Conservation (phyloP, 169 alveolate genomes). For the Cryptosporidium meleagridis region DNA sequence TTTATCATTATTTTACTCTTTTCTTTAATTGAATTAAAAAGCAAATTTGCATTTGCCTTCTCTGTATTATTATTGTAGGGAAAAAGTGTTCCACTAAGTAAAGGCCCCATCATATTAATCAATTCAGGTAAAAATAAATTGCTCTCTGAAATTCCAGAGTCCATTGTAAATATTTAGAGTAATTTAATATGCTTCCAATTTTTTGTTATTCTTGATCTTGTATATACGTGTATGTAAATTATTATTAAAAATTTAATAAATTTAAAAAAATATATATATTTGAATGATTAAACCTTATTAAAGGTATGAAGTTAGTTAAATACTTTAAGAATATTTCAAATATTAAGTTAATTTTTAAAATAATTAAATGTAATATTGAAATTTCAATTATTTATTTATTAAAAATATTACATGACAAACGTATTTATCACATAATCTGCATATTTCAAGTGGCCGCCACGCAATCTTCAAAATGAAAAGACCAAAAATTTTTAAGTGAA, state of each 20-base stretch:
- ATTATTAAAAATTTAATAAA: no score
- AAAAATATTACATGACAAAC: conserved; percentile 10
- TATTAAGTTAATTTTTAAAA: not conserved
- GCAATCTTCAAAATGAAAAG: conserved; percentile 34
- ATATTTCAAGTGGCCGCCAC: conserved; percentile 76
- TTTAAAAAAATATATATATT: not conserved
- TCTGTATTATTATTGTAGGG: conserved; percentile 43
- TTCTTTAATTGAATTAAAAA: conserved; percentile 48
- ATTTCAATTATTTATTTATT: not conserved
- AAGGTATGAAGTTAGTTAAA: not conserved
- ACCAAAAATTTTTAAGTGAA: not conserved
- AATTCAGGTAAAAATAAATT: conserved; percentile 57
- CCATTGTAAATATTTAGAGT: not conserved
- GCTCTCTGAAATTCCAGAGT: conserved; percentile 4
- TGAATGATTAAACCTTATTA: not conserved
- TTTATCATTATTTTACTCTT: conserved; percentile 12
- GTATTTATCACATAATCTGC: conserved; percentile 72
- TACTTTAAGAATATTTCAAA: not conserved
- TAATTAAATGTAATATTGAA: not conserved
- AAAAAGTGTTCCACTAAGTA: conserved; percentile 66
- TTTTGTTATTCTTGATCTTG: not conserved
- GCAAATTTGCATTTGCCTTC: conserved; percentile 24
- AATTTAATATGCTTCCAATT: not conserved
- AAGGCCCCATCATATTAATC: conserved; percentile 65
- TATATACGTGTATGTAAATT: not conserved